Evolutionary conservation across 345 rosid genomes (phyloP), one percentile per base, ranked within the genome.

Genomic region (Aquilaria yunnanensis): DNA sequence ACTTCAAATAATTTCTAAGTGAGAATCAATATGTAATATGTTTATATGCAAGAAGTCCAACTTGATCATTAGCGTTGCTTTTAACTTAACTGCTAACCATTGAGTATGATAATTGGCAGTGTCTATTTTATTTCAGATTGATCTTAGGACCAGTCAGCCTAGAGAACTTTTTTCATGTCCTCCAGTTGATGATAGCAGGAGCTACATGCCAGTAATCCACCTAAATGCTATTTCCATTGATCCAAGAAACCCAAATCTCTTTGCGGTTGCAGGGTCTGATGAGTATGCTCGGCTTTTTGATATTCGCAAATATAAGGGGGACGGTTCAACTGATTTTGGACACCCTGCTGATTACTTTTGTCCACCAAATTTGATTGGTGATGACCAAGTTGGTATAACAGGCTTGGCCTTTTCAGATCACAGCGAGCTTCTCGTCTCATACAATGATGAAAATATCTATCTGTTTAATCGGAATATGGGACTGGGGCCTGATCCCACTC

Each of bases 341-440:
- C 80, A 54, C 67, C 85, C 97, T 32, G 51, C 73, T 1, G 77
- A 83, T 71, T 78, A 72, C 75, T 94, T 86, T 70, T 88, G 93
- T 73, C 93, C 99, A 30, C 77, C 72, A 11, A 80, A 90, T 67
- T 77, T 94, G 75, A 60, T 83, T 56, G 96, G 92, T 54, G 77
- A 81, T 65, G 68, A 30, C 3, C 59, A 67, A 8, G 78, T 84
- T 63, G 97, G 95, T 60, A 85, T 94, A 51, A 94, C 97, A 7
- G 96, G 97, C 59, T 85, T 94, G 70, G 82, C 95, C 57, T 94
- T 83, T 77, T 94, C 97, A 0, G 89, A 82, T 67, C 92, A 85
- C 69, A 88, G 96, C 5, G 99, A 94, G 70, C 95, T 94, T 72
- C 89, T 94, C 9, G 96, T 78, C 67, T 82, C 97, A 2, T 90